Evolutionary conservation across 352 stramenopile species (phyloP).

Genomic region (Globisporangium takayamanum): DNA sequence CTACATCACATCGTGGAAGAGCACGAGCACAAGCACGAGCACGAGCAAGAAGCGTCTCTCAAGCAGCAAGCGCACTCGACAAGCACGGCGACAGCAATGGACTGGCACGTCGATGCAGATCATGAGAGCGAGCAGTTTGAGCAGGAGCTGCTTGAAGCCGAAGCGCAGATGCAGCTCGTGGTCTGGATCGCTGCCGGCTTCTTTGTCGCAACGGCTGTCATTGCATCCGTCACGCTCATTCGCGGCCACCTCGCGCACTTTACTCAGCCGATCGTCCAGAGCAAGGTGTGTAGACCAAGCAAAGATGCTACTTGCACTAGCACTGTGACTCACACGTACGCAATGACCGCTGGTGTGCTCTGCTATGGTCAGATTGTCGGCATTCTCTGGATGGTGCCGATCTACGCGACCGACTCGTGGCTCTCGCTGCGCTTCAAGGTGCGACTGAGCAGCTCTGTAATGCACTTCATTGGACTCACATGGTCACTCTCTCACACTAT

Average conservation of each 20-base stretch:
- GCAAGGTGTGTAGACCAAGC: slow-evolving; percentile 71
- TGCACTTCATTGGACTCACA: neutral
- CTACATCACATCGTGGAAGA: too few relatives aligned
- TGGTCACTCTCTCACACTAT: neutral
- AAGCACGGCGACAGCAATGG: slow-evolving; percentile 1
- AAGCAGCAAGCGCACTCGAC: neutral
- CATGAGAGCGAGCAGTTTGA: slow-evolving; percentile 6
- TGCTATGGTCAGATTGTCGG: slow-evolving; percentile 87
- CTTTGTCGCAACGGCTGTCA: slow-evolving; percentile 84
- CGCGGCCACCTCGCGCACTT: slow-evolving; percentile 89
- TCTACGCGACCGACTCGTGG: slow-evolving; percentile 97
- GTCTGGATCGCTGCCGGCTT: slow-evolving; percentile 86
- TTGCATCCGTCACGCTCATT: slow-evolving; percentile 90
- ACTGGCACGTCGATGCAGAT: slow-evolving; percentile 5
- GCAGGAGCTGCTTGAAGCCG: slow-evolving; percentile 20
- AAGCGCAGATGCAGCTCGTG: slow-evolving; percentile 56
- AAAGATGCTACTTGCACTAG: neutral
- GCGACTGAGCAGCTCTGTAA: slow-evolving; percentile 1
- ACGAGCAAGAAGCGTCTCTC: neutral
- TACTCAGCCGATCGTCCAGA: slow-evolving; percentile 90
- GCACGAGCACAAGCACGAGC: too few relatives aligned
- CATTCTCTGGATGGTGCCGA: slow-evolving; percentile 98
- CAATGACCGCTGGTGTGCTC: slow-evolving; percentile 7
- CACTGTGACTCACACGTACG: neutral
- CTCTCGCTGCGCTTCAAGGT: slow-evolving; percentile 95